Evolutionary conservation across 2,329 filamentous ascomycete genomes (phyloP).

Genomic region (Macrophomina tecta): DNA sequence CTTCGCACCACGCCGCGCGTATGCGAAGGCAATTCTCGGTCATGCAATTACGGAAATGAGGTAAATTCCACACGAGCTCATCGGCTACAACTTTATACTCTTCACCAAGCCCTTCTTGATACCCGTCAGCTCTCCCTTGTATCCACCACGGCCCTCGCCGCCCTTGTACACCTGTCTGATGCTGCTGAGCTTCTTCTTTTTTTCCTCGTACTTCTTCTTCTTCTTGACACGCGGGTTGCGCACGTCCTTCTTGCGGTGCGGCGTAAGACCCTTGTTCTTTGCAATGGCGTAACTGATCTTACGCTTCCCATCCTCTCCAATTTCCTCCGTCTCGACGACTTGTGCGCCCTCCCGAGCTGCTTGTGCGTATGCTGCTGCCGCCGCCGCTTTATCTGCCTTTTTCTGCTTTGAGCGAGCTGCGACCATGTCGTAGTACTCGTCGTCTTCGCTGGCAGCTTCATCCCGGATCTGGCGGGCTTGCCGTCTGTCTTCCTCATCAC

Average conservation of each 20-base stretch:
- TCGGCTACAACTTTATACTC: conserved; percentile 82
- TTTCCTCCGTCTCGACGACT: conserved; percentile 69
- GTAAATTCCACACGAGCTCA: background rate
- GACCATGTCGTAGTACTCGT: conserved; percentile 91
- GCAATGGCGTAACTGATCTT: conserved; percentile 92
- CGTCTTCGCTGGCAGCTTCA: conserved; percentile 56
- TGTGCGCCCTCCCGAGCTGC: conserved; percentile 63
- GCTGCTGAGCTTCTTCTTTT: conserved; percentile 94
- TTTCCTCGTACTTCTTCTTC: conserved; percentile 93
- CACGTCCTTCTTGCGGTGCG: conserved; percentile 90
- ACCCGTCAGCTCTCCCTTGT: conserved; percentile 90
- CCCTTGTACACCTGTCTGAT: conserved; percentile 87
- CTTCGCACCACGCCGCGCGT: conserved; percentile 6
- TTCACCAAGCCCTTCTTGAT: conserved; percentile 94
- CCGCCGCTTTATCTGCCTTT: conserved; percentile 78
- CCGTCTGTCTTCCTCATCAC: conserved; percentile 68
- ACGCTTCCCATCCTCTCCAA: conserved; percentile 85
- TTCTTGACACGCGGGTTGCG: conserved; percentile 98
- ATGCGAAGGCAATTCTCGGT: background rate
- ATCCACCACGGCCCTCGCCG: conserved; percentile 81
- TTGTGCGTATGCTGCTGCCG: conserved; percentile 61
- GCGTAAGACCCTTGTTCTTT: conserved; percentile 96
- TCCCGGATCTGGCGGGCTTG: conserved; percentile 57
- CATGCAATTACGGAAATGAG: background rate
- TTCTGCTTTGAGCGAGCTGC: conserved; percentile 67